Percentiles rank a stretch among this genome's conserved stretches.
Evolutionary conservation across 2,329 filamentous ascomycete species (phyloP).

Genomic region (Chaetomiaceae sp.): DNA sequence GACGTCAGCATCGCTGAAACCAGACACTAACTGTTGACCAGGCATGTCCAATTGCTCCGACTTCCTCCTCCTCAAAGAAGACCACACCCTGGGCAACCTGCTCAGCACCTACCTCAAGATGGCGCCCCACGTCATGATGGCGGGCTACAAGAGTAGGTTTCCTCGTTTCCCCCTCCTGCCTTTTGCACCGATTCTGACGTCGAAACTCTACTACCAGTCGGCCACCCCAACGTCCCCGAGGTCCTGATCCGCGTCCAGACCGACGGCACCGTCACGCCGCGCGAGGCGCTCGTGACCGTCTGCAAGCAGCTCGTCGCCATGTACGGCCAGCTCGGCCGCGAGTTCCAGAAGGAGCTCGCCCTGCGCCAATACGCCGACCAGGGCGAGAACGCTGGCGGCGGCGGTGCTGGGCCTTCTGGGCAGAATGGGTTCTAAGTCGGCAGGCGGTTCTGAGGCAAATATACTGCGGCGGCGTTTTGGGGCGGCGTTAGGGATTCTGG

Average conservation of each 20-base stretch:
- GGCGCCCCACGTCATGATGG: constrained; percentile 79
- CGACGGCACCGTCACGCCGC: constrained; percentile 81
- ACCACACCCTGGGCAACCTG: constrained; percentile 91
- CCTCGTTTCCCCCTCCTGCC: constrained; percentile 16
- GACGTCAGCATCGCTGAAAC: not conserved
- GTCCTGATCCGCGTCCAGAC: constrained; percentile 80
- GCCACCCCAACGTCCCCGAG: constrained; percentile 58
- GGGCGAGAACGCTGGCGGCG: constrained; percentile 40
- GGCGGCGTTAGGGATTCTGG: not conserved
- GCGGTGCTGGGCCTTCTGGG: not conserved
- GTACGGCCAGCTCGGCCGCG: constrained; percentile 60
- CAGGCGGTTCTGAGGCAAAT: not conserved
- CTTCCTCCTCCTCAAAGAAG: constrained; percentile 94
- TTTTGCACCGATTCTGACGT: not conserved
- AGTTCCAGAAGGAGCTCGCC: constrained; percentile 31
- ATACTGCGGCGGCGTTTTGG: not conserved
- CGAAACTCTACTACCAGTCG: constrained; percentile 39
- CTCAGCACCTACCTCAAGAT: constrained; percentile 81
- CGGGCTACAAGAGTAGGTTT: constrained; percentile 77
- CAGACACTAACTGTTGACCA: constrained; percentile 32
- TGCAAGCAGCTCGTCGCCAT: constrained; percentile 81
- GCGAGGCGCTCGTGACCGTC: constrained; percentile 75
- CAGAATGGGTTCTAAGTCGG: constrained; percentile 8
- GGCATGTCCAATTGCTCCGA: constrained; percentile 92
- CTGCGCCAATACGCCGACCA: constrained; percentile 40